These are phyloP conservation scores for Pseudopyrenochaeta lycopersici DNA, from an alignment of 2,329 filamentous ascomycete species.

Conservation along the genomic window DNA sequence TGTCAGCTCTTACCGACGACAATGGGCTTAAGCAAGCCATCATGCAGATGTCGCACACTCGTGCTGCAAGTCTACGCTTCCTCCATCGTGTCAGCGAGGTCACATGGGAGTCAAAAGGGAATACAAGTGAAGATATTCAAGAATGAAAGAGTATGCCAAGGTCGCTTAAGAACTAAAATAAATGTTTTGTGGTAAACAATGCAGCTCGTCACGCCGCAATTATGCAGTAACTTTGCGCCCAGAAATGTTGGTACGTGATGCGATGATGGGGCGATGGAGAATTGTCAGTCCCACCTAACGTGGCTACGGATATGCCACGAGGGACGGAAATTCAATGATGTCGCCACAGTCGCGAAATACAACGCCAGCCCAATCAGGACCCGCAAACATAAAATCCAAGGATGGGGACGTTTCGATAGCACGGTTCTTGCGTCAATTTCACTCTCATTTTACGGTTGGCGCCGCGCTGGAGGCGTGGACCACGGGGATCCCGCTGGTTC, in stretches of 20 bases:
- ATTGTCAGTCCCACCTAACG: neutral
- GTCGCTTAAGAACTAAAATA: neutral
- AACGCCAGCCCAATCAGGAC: neutral
- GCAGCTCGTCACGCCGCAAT: constrained; percentile 1
- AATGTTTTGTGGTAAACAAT: too few relatives aligned
- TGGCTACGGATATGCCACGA: neutral
- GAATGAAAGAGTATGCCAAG: constrained; percentile 2
- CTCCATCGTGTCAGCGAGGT: neutral
- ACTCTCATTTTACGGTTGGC: constrained; percentile 3
- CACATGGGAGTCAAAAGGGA: too few relatives aligned
- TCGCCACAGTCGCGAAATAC: neutral
- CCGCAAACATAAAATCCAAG: too few relatives aligned
- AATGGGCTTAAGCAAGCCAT: neutral
- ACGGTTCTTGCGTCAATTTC: constrained; percentile 1
- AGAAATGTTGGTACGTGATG: neutral
- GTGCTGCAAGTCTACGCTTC: constrained; percentile 1
- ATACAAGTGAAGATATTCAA: neutral
- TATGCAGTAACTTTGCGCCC: constrained; percentile 2
- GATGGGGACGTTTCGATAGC: constrained; percentile 1
- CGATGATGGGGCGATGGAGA: neutral
- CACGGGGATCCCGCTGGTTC: constrained; percentile 8
- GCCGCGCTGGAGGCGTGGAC: neutral
- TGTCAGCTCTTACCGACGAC: neutral
- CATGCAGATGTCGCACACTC: constrained; percentile 4
- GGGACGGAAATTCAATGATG: neutral